These are phyloP conservation scores for Tylopilus orsonianus DNA, from an alignment of 1,284 basidiomycete genomes.

Conservation along the genomic window DNA sequence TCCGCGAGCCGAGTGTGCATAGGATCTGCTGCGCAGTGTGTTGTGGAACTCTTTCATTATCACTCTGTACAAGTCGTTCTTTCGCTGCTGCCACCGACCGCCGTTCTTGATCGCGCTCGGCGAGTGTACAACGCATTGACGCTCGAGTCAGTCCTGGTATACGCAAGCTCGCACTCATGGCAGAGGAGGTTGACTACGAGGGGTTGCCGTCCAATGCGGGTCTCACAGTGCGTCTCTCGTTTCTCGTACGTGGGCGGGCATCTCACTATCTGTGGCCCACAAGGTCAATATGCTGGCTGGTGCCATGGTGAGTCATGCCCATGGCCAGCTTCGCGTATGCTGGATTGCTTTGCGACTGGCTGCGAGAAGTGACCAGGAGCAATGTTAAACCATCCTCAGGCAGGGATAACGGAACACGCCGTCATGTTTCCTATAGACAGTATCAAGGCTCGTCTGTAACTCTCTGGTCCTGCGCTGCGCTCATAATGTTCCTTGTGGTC, in stretches of 20 bases:
- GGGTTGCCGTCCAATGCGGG: conserved; percentile 74
- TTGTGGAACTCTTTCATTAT: conserved; percentile 10
- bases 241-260: neutral
- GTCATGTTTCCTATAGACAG: conserved; percentile 99
- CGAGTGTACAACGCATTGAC: conserved; percentile 5
- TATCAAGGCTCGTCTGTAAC: conserved; percentile 76
- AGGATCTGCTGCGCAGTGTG: neutral
- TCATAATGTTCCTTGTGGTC: conserved; percentile 3
- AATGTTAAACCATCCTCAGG: conserved; percentile 48
- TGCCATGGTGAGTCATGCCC: conserved; percentile 69
- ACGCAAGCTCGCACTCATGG: conserved; percentile 36
- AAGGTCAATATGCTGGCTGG: conserved; percentile 98
- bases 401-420: conserved; percentile 98
- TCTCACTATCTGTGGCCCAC: conserved; percentile 5
- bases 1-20: neutral
- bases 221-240: conserved; percentile 50
- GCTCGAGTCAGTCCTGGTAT: conserved; percentile 4
- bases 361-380: neutral
- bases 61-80: neutral
- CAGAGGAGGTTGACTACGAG: conserved; percentile 76
- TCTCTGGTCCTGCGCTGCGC: neutral
- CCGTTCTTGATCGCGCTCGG: conserved; percentile 3
- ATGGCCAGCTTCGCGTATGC: conserved; percentile 1
- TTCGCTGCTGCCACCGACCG: conserved; percentile 8
- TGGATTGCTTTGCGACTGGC: neutral